Evolutionary conservation across 2,329 filamentous ascomycete genomes (phyloP), one percentile per base, ranked within the genome.

Genomic region (Verruconis gallopava): DNA sequence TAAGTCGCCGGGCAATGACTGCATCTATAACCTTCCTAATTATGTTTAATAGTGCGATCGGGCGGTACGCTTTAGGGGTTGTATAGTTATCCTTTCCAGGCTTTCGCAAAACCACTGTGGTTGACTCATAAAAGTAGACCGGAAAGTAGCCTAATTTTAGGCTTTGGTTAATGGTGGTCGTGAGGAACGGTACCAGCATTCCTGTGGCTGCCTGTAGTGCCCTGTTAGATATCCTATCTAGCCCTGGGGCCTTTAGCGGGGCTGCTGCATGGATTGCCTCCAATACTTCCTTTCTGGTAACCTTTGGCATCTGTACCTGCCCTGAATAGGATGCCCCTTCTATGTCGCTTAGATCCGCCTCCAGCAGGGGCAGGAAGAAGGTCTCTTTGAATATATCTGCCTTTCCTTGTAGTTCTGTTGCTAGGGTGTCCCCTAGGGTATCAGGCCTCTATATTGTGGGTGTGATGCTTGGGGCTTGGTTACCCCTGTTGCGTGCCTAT

Each of bases 1-100:
- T 46, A 5, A 54, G 37, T 20, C 52, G 41, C 19, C 45, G 40
- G 4, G 51, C 49, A 13, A 55, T 32, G 4, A 57, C 43, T 22
- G 45, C 38, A 12, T 59, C 55, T 17, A 59, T 45, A 4, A 48
- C 43, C 35, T 59, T 58, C 14, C 55, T 49, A 5, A 53, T 43
- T 3, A 53, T 59, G 44, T 53, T 51, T 2, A 56, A 42, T 2
- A 55, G 41, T 17, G 51, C 50, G 21, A 53, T 55, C 2, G 50
- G 54, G 6, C 48, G 35, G 44, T 58, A 58, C 22, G 44, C 28
- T 33, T 55, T 58, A 0, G 49, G 45, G 22, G 42, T 37, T 5
- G 41, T 49, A 44, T 57, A 58, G 38, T 54, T 41, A n/a, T 44
- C 37, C 44, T 58, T 55, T 20, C 47, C 46, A n/a, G 44, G 50